phyloP scores from a whole-genome alignment of 768 basidiomycete species.

The Tulasnella sp. region DNA sequence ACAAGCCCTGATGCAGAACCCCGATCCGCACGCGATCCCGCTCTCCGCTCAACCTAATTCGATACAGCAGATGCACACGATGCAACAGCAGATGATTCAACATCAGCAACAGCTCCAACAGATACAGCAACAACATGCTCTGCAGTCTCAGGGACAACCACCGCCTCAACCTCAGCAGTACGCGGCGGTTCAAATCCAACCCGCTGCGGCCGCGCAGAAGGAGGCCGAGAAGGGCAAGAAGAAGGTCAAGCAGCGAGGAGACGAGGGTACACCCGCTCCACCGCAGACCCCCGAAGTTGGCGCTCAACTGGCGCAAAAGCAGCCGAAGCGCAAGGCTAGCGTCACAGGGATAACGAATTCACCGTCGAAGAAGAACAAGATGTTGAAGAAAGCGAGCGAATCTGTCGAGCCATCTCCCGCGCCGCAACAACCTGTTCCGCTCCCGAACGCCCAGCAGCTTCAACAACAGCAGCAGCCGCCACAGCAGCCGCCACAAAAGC shows the following conservation, averaged over 20 bases:
- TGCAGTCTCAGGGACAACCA: not conserved
- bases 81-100: not conserved
- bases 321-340: slow-evolving; percentile 14
- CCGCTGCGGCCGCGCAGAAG: not conserved
- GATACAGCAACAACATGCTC: not conserved
- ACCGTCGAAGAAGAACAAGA: slow-evolving; percentile 8
- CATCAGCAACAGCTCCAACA: not conserved
- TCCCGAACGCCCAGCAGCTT: not conserved
- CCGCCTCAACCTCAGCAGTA: no score
- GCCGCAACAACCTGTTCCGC: not conserved
- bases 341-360: not conserved
- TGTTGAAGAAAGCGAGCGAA: slow-evolving; percentile 2
- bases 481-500: not conserved
- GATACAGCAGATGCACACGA: not conserved
- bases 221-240: not conserved
- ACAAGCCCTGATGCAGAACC: not conserved
- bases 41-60: not conserved
- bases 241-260: not conserved
- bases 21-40: not conserved
- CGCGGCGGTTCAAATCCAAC: not conserved
- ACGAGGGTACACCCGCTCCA: not conserved
- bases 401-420: slow-evolving; percentile 11
- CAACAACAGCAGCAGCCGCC: not conserved
- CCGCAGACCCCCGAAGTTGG: not conserved
- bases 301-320: not conserved